Evolutionary conservation across 164 flowering plant species (phyloP).

Genomic region (Echeveria elegans): DNA sequence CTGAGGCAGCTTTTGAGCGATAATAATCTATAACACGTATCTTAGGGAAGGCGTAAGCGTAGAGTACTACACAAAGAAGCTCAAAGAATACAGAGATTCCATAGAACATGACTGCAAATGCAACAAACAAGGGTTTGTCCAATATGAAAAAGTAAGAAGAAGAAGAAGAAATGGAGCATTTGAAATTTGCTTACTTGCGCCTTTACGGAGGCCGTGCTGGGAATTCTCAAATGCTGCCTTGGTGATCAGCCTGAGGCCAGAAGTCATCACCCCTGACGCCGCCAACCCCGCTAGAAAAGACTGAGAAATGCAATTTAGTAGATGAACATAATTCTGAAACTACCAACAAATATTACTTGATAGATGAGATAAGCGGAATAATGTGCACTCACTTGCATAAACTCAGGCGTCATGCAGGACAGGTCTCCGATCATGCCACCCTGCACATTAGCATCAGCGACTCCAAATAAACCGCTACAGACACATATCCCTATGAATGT

Average conservation of each 20-base stretch:
- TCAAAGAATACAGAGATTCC: conserved; percentile 43
- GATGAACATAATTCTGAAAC: background rate
- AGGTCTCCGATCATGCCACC: conserved; percentile 84
- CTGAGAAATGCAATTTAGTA: conserved; percentile 16
- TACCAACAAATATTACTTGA: background rate
- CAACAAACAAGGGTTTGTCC: background rate
- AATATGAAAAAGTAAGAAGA: background rate
- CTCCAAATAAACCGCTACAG: conserved; percentile 47
- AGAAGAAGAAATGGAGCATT: background rate
- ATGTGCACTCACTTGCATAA: conserved; percentile 39
- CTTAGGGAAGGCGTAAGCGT: conserved; percentile 52
- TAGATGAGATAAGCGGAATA: background rate
- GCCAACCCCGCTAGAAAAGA: conserved; percentile 73
- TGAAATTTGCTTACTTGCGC: conserved; percentile 67
- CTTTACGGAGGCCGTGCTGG: conserved; percentile 57
- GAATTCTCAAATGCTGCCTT: conserved; percentile 62
- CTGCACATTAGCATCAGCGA: conserved; percentile 63
- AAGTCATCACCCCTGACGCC: conserved; percentile 69
- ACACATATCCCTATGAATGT: conserved; percentile 43
- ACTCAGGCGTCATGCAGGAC: conserved; percentile 57
- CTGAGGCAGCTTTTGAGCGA: too few species aligned
- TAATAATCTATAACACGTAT: conserved; percentile 66
- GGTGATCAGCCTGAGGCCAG: conserved; percentile 53
- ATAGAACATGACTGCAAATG: conserved; percentile 47
- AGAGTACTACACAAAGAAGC: conserved; percentile 51